Evolutionary conservation across 345 rosid species (phyloP).

Genomic region (Lenwebbia sp.): DNA sequence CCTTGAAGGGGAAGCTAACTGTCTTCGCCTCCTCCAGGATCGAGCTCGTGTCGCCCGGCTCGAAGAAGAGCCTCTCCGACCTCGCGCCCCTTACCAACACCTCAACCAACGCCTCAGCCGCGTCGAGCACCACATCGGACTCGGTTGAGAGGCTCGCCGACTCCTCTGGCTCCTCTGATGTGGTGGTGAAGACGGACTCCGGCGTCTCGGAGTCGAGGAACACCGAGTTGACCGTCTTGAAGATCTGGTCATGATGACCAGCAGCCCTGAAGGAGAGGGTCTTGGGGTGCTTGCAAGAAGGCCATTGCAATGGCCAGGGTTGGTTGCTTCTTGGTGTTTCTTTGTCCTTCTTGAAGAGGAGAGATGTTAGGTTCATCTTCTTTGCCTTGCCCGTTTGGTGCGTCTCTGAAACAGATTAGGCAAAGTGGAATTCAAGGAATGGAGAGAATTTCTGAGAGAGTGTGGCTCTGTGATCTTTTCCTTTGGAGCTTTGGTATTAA

Average conservation of each 20-base stretch:
- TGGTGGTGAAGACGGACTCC: slow-evolving; percentile 34
- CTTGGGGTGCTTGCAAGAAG: slow-evolving; percentile 46
- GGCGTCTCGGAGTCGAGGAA: slow-evolving; percentile 29
- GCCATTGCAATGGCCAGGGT: slow-evolving; percentile 29
- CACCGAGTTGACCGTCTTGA: slow-evolving; percentile 71
- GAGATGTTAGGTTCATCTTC: slow-evolving; percentile 32
- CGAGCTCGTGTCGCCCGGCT: slow-evolving; percentile 58
- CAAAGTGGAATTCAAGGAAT: background rate
- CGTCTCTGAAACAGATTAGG: background rate
- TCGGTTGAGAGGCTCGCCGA: slow-evolving; percentile 24
- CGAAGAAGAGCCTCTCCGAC: slow-evolving; percentile 63
- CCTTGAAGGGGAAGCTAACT: slow-evolving; percentile 27
- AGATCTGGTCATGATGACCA: slow-evolving; percentile 19
- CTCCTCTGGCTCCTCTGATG: slow-evolving; percentile 11
- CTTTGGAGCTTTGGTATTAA: background rate
- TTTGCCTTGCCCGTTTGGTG: slow-evolving; percentile 7
- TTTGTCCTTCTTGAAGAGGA: slow-evolving; percentile 12
- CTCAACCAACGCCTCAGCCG: slow-evolving; percentile 29
- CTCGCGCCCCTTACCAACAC: slow-evolving; percentile 39
- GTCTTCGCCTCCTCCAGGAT: slow-evolving; percentile 37
- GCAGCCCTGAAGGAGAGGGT: slow-evolving; percentile 51
- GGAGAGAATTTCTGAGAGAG: background rate
- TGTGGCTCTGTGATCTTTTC: background rate
- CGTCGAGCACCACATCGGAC: slow-evolving; percentile 1
- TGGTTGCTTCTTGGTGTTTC: background rate